These are phyloP conservation scores for Flammula alnicola DNA, from an alignment of 1,284 basidiomycete genomes.

Conservation along the genomic window DNA sequence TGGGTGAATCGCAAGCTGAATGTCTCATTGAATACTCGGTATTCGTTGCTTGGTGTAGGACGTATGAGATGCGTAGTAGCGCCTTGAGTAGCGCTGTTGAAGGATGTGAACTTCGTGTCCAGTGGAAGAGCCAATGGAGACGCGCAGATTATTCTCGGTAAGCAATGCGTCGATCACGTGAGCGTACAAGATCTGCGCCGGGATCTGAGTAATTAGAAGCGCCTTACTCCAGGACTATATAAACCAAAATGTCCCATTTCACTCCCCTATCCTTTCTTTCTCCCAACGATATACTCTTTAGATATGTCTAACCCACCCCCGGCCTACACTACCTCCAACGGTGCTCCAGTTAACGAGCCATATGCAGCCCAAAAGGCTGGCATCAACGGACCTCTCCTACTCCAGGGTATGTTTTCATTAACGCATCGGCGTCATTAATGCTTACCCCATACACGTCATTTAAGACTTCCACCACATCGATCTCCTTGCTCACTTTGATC, in stretches of 20 bases:
- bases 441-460: conserved; percentile 11
- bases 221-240: not conserved
- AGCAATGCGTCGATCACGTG: conserved; percentile 12
- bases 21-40: too few species aligned
- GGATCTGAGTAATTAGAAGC: conserved; percentile 4
- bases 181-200: conserved; percentile 3
- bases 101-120: not conserved
- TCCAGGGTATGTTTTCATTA: conserved; percentile 65
- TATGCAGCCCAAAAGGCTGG: conserved; percentile 83
- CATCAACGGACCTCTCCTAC: conserved; percentile 76
- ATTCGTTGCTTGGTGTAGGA: too few species aligned
- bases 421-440: conserved; percentile 12
- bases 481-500: conserved; percentile 88
- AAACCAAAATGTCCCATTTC: conserved; percentile 1
- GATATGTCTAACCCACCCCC: conserved; percentile 53
- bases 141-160: conserved; percentile 14
- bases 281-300: conserved; percentile 1
- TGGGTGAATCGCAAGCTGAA: too few species aligned
- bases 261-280: conserved; percentile 11
- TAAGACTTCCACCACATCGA: conserved; percentile 89
- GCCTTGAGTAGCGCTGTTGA: not conserved
- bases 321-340: conserved; percentile 85
- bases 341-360: conserved; percentile 73
- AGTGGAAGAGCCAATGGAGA: conserved; percentile 5
- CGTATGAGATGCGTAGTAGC: too few species aligned